Evolutionary conservation across 2,329 filamentous ascomycete genomes (phyloP), one percentile per base, ranked within the genome.

Genomic region (Clonostachys rhizophaga): DNA sequence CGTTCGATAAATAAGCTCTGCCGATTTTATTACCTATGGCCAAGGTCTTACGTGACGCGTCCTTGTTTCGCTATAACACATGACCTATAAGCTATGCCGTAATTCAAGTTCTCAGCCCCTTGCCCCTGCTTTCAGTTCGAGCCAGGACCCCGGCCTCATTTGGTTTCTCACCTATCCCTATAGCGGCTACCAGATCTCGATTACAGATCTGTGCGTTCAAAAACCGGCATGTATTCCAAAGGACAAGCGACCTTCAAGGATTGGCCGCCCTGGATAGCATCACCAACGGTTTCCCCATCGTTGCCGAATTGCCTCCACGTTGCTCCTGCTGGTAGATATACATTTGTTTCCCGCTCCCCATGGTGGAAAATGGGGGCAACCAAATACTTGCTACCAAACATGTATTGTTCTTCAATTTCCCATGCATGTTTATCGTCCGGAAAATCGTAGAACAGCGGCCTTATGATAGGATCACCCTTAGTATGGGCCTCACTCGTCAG

Each of bases 381-480:
- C 14, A 86, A 63, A 55, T 84, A 86, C 56, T 74, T 47, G 17
- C 40, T 12, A 0, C 83, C 83, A 54, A 76, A 87, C 74, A 87
- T 79, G 56, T 86, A 86, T 65, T 85, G 74, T 34, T 74, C 72
- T 45, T 81, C 77, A 4, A 83, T 57, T 5, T 73, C 68, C 83
- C 83, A 86, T 14, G 70, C 67, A 47, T 56, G 60, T 12, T 60
- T 43, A 49, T 86, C 82, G 0, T 63, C 49, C 0, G 82, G 81
- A 49, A 86, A 87, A 49, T 83, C 81, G 51, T 82, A 83, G 56
- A 87, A 87, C 11, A 81, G 57, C 1, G 82, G 69, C 12, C 83
- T 63, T 57, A 87, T 86, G 10, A 87, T 65, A 0, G 83, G 83
- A 0, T 71, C 71, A 0, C 83, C 83, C 45, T 72, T 75, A 50